Evolutionary conservation across 129 eudicot genomes (phyloP), one percentile per base, ranked within the genome.

Genomic region (Arctium lappa): DNA sequence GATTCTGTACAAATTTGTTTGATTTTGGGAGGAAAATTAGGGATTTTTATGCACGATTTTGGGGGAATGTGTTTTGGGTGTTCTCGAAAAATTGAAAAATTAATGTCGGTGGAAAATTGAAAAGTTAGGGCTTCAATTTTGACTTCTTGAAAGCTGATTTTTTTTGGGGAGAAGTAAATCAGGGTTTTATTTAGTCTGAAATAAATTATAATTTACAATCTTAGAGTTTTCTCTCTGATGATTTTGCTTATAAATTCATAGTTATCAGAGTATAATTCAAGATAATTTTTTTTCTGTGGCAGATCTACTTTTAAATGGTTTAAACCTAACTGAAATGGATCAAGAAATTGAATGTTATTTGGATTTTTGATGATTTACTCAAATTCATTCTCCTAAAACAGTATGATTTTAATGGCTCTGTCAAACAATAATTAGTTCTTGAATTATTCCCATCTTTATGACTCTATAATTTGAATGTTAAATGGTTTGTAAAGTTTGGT

Each of bases 1-100:
- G 82, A 42, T 69, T 79, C 82, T 79, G 68, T 1, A 15, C 33
- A 42, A 69, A 40, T 15, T 77, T 39, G 79, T 77, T 70, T 33
- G 71, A n/a, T 69, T 69, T 76, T 83, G 50, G 72, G 66, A 83
- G 72, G 79, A 76, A 73, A 76, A 85, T 81, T 76, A 60, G 88
- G 85, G 48, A 22, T 36, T 83, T 82, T 75, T 15, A 16, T 76
- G 74, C 40, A 62, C 44, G 68, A 27, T 74, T 22, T 82, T 74
- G 62, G 85, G 85, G 85, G n/a, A 81, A 6, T 53, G 79, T 27
- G 81, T 60, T 66, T 38, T 83, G 13, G 60, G 71, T 42, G 11
- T 73, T 44, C 40, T 6, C 30, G 36, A 83, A 83, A 72, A 66
- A 16, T 78, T 69, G 37, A 56, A 56, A 42, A 33, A 79, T 6